phyloP scores from a whole-genome alignment of 1,284 basidiomycete genomes.

The Ustilago tritici region DNA sequence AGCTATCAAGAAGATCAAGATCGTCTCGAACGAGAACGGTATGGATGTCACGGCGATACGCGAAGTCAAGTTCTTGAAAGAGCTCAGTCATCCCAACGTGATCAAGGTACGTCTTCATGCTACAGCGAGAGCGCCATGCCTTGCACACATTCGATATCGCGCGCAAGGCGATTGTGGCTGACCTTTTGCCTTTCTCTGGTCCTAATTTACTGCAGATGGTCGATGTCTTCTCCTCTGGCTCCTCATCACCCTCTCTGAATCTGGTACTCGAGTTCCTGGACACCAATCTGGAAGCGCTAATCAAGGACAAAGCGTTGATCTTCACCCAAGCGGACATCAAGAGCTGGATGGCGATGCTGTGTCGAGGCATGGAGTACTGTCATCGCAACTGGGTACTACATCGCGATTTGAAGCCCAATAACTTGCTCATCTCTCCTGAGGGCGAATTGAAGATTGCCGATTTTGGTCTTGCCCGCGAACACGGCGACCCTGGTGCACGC shows the following conservation, averaged over 20 bases:
- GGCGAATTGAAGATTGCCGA: conserved; percentile 97
- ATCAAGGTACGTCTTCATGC: conserved; percentile 77
- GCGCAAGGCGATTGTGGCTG: not conserved
- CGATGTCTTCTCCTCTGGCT: conserved; percentile 96
- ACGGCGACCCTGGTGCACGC: conserved; percentile 88
- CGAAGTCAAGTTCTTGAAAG: conserved; percentile 96
- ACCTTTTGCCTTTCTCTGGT: not conserved
- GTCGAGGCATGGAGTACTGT: conserved; percentile 95
- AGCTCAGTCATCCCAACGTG: conserved; percentile 92
- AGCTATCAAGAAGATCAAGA: conserved; percentile 87
- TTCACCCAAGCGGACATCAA: conserved; percentile 97
- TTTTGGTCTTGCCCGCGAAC: conserved; percentile 97
- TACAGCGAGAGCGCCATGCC: not conserved
- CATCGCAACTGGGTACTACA: conserved; percentile 94
- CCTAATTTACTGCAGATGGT: conserved; percentile 77
- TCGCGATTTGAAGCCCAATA: conserved; percentile 97
- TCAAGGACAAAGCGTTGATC: conserved; percentile 89
- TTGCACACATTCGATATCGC: not conserved
- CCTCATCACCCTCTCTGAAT: conserved; percentile 80
- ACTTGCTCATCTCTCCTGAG: conserved; percentile 89
- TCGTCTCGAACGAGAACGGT: conserved; percentile 83
- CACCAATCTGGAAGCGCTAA: conserved; percentile 96
- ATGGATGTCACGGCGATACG: conserved; percentile 98
- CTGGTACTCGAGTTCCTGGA: conserved; percentile 97
- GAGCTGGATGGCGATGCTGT: conserved; percentile 98